phyloP scores from a whole-genome alignment of 352 stramenopile species.

The Globisporangium orthogonon region DNA sequence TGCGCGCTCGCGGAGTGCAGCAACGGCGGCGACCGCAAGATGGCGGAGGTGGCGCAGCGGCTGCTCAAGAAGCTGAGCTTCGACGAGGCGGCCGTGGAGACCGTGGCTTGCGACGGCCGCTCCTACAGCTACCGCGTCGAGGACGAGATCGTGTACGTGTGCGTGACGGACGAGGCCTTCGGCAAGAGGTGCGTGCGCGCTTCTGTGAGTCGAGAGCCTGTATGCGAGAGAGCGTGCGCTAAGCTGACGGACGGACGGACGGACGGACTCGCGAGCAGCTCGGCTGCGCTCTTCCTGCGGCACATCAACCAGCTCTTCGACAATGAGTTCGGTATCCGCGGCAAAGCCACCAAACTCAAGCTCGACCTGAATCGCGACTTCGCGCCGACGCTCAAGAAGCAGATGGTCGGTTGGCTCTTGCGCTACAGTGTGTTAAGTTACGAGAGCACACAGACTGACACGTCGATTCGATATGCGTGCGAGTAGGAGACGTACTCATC shows the following conservation, averaged over 20 bases:
- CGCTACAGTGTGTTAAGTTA: background rate
- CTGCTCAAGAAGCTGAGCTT: slow-evolving; percentile 85
- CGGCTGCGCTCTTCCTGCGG: slow-evolving; percentile 74
- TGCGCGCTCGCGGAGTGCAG: slow-evolving; percentile 77
- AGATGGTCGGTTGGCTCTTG: slow-evolving; percentile 44
- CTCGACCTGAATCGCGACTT: slow-evolving; percentile 87
- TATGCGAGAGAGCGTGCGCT: background rate
- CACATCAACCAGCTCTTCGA: slow-evolving; percentile 87
- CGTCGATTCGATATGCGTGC: background rate
- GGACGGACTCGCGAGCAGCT: slow-evolving; percentile 20
- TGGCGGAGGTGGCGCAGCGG: slow-evolving; percentile 83
- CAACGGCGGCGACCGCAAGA: slow-evolving; percentile 79
- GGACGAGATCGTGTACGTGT: slow-evolving; percentile 81
- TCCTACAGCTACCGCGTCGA: slow-evolving; percentile 86
- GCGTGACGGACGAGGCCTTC: slow-evolving; percentile 71
- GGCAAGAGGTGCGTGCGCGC: slow-evolving; percentile 51
- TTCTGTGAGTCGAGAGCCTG: background rate
- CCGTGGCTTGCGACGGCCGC: slow-evolving; percentile 76
- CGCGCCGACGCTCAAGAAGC: slow-evolving; percentile 72
- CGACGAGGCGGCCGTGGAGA: slow-evolving; percentile 60
- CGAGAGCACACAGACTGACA: background rate
- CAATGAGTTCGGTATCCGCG: slow-evolving; percentile 78
- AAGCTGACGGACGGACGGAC: background rate
- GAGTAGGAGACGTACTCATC: slow-evolving; percentile 71
- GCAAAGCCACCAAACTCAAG: slow-evolving; percentile 85